phyloP scores from a whole-genome alignment of 2,329 filamentous ascomycete species.

The Fusarium sp. region DNA sequence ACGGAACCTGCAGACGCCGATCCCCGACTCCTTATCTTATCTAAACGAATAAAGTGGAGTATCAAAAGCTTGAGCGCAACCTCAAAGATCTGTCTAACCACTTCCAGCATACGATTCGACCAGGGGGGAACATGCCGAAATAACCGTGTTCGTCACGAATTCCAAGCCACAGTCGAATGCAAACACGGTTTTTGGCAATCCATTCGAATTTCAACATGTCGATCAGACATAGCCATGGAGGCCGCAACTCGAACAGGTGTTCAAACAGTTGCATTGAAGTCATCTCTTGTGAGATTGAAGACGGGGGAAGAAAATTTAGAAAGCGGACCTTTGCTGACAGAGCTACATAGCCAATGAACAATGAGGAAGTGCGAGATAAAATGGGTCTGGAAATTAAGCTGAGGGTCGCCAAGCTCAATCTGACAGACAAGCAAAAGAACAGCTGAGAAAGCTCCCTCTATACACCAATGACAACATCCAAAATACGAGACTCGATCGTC shows the following conservation, averaged over 20 bases:
- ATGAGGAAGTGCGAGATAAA: neutral
- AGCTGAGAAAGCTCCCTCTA: neutral
- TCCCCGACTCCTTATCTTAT: conserved; percentile 10
- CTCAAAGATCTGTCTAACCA: neutral
- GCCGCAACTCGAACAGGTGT: neutral
- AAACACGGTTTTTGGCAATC: neutral
- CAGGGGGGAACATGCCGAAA: neutral
- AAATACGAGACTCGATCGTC: neutral
- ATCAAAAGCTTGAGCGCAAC: neutral
- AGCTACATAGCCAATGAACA: neutral
- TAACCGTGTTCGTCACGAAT: neutral
- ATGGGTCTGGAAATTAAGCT: neutral
- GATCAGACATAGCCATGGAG: conserved; percentile 1
- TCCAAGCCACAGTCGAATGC: conserved; percentile 14
- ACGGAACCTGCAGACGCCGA: neutral
- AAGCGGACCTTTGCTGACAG: neutral
- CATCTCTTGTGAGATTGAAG: neutral
- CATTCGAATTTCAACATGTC: neutral
- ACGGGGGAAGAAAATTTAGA: neutral
- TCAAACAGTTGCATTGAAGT: neutral
- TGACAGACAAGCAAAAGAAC: neutral
- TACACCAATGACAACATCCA: neutral
- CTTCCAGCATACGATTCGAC: conserved; percentile 5
- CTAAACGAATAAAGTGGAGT: neutral
- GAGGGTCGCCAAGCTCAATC: neutral